Base-by-base conservation (phyloP, 1,284 basidiomycete species). In the Tilletia horrida region DNA sequence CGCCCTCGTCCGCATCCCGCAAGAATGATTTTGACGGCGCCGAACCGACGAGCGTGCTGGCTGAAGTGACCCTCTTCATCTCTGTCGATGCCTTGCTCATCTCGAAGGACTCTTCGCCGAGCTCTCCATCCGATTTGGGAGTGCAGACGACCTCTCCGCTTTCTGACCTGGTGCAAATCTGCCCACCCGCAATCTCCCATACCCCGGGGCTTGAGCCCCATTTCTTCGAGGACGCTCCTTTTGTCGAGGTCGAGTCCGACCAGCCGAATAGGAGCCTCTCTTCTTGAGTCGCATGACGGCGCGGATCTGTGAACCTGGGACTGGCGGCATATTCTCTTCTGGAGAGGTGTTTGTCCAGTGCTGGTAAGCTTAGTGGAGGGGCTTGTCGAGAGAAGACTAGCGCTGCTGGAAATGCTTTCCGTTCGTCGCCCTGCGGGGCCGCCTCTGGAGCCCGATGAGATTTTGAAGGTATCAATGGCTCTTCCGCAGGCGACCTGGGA, bases 321-420 rank as follows among this genome's bases (percentile, higher is more conserved):
- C 71, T 66, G 27, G 63, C 62, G 63, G 77, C 77, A 48, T 72
- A 63, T 61, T 69, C 62, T 7, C 63, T 57, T 23, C 77, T 69
- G 8, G 65, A 66, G 55, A 83, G 72, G 35, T 71, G 72, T 18
- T 64, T 52, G 59, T 83, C 82, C 25, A 83, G 72, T 3, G 75
- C 75, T 6, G 82, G 82, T 6, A 83, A 72, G 31, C 80, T 70
- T n/a, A 83, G 75, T 0, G 82, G 78, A 21, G 73, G 69, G 0
- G 81, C 78, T 16, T 69, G 63, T 0, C 67, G 67, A 0, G 68
- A 65, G 63, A 83, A 83, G 61, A 83, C 71, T 11, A 52, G 72
- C 50, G 57, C 71, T 72, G 0, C 80, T 78, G 8, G 79, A 75
- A 8, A 73, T 14, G 18, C 35, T 11, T 40, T 40, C 35, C 35